Percentiles rank a stretch among this genome's conserved stretches.
Evolutionary conservation across 192 early-diverging fungal species (phyloP).

Genomic region (Backusella luteola): DNA sequence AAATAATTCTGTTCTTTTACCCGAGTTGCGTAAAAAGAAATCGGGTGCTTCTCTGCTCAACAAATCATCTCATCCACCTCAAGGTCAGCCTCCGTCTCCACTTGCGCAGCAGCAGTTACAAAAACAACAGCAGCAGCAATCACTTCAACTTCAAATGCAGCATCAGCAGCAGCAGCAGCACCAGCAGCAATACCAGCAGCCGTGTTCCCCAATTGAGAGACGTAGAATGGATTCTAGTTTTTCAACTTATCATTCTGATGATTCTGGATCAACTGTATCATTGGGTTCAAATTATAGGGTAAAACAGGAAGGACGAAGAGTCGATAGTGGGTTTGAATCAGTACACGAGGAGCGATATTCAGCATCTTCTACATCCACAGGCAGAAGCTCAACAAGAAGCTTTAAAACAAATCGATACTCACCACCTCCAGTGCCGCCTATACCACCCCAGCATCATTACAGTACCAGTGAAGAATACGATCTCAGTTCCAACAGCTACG

Average conservation of each 20-base stretch:
- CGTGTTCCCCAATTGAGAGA: background rate
- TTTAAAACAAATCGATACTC: slow-evolving; percentile 17
- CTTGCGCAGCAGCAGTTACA: background rate
- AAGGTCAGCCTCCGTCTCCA: background rate
- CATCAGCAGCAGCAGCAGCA: background rate
- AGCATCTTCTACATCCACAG: slow-evolving; percentile 17
- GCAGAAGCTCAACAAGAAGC: slow-evolving; percentile 24
- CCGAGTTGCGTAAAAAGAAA: background rate
- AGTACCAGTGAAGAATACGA: background rate
- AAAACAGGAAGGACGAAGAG: slow-evolving; percentile 23
- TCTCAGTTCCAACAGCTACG: background rate
- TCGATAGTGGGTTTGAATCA: slow-evolving; percentile 41
- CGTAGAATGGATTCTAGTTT: slow-evolving; percentile 19
- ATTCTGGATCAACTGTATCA: slow-evolving; percentile 20
- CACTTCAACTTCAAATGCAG: background rate
- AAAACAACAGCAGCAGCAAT: background rate
- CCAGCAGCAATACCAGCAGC: background rate
- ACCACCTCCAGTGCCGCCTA: slow-evolving; percentile 35
- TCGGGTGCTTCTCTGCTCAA: background rate
- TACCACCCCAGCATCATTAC: slow-evolving; percentile 14
- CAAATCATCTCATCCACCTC: background rate
- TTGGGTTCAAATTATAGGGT: slow-evolving; percentile 11
- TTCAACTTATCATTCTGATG: slow-evolving; percentile 14
- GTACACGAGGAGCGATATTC: slow-evolving; percentile 29
- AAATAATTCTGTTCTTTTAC: slow-evolving; percentile 33